Conservation (phyloP, 257 asterid genomes). For the Nicotiana paniculata region DNA sequence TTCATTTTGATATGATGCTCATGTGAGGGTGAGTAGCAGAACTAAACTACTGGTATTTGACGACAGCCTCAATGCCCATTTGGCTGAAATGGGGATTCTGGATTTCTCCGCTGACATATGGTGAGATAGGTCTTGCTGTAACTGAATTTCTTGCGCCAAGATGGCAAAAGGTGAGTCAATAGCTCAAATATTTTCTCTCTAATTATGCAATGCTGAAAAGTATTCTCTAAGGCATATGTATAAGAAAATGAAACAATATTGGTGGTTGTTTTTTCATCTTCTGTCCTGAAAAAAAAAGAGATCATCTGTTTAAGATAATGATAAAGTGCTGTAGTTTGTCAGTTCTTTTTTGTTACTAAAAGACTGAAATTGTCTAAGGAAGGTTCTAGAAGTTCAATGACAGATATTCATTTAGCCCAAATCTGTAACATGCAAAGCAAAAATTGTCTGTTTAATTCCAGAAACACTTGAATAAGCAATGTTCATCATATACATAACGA, state of each 20-base stretch:
- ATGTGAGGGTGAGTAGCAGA: not conserved
- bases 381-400: not conserved
- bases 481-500: not conserved
- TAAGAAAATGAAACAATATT: not conserved
- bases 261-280: not conserved
- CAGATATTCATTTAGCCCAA: not conserved
- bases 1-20: not conserved
- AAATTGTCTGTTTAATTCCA: not conserved
- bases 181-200: not conserved
- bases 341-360: not conserved
- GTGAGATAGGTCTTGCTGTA: slow-evolving; percentile 56
- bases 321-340: not conserved
- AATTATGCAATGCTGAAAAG: not conserved
- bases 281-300: not conserved
- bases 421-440: not conserved
- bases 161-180: slow-evolving; percentile 50
- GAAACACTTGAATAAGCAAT: not conserved
- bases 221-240: not conserved
- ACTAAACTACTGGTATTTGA: not conserved
- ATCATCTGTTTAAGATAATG: not conserved
- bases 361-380: not conserved
- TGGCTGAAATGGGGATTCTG: slow-evolving; percentile 74
- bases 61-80: slow-evolving; percentile 65
- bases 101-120: slow-evolving; percentile 65
- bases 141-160: slow-evolving; percentile 66